Base-by-base conservation (phyloP, 2,329 filamentous ascomycete species). In the Penicillium sp. region DNA sequence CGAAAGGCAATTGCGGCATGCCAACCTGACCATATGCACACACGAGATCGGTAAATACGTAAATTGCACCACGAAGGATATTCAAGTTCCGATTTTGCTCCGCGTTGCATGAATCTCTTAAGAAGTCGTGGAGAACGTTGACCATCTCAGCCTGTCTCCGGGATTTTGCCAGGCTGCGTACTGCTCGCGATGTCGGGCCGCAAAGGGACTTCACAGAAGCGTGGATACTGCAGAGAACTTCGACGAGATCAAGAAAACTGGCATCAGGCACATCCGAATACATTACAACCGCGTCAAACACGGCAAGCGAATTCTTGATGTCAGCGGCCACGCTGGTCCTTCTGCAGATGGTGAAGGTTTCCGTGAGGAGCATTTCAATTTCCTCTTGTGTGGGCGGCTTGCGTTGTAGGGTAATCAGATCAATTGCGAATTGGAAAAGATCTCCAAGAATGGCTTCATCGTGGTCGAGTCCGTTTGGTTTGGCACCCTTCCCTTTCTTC, bases 221-320 rank as follows among this genome's bases (percentile, higher is more conserved):
- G 60, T 75, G 72, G 21, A 76, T 76, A 52, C 71, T 75, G 63
- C 73, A 76, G 29, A 76, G 61, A 26, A 76, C 71, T 48, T 76
- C 72, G 23, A 76, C 56, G 42, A 76, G 57, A 23, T 65, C 59
- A 29, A 65, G 51, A 40, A 75, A 73, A 46, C 67, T 74, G 50
- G 56, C 54, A 34, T 73, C 64, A 3, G 73, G 73, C 2, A 76
- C 64, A 54, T 71, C 64, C n/a, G 68, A 64, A 49, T 71, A 74
- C 26, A 70, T 59, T 37, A 76, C 75, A 34, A 75, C 64, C n/a
- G 72, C 69, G 51, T 75, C 73, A 45, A 76, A 73, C 9, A 76
- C 65, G 20, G 67, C 64, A 9, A 76, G 56, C 2, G 72, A 68
- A 46, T 75, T 73, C 46, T 75, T 76, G 18, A 76, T 73, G 47